Evolutionary conservation across 371 early-diverging fungal species (phyloP), one percentile per base, ranked within the genome.

Genomic region (Mucor indicus): DNA sequence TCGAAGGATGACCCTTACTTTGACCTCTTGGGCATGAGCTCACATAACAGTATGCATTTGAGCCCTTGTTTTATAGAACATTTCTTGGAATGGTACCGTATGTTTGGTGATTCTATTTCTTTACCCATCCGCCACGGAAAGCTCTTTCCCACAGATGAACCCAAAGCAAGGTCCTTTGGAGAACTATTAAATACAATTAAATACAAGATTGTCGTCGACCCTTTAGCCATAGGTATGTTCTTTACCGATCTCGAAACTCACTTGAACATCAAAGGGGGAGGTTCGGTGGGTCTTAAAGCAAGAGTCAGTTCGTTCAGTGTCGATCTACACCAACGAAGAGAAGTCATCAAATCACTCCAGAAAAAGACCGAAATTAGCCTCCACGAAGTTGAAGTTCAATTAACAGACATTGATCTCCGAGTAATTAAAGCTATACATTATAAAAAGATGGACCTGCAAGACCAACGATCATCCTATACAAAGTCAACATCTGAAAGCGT

Each of bases 21-120:
- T 32, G 33, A 1, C 33, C 1, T n/a, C 3, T 1, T 7, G 16
- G 50, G 37, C 16, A 41, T n/a, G 13, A 2, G 23, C 1, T 25
- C 48, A 3, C 47, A 50, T 40, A 79, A 79, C 32, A 65, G 77
- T 2, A 63, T 79, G 58, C 58, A 74, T 12, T 35, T 76, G 6
- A 73, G 61, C 9, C 77, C 76, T 3, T 64, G 67, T 9, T 67
- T 72, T 29, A 47, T 79, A 11, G 55, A 57, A 7, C 73, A 79
- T 22, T 72, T 69, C 40, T 24, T 59, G 5, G 33, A 55, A 1
- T 74, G 72, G 68, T 65, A 57, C 12, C 46, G 59, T n/a, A 44
- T 74, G 1, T 72, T 79, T 49, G 77, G 75, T 20, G 64, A 68
- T 21, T 65, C 65, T 38, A 54, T 76, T 44, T 51, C 64, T n/a